Evolutionary conservation across 805 yeast genomes (phyloP), one percentile per base, ranked within the genome.

Genomic region (Barnettozyma pratensis): DNA sequence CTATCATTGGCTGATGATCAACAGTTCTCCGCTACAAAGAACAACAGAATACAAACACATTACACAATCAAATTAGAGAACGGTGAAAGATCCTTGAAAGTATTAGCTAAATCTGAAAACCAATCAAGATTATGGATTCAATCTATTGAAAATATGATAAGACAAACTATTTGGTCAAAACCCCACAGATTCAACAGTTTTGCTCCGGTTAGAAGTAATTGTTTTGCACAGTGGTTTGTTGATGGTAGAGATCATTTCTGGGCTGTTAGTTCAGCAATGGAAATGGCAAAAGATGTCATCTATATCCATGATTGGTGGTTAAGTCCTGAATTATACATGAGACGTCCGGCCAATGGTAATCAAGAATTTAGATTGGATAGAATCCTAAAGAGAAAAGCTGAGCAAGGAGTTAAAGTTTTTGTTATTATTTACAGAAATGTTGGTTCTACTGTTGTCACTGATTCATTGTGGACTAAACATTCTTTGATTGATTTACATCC

Each of bases 291-390:
- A 55, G 98, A 94, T 71, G 92, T 86, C 1, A 85, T 94, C 34
- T 94, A 83, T 63, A 89, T 94, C 44, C 97, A 94, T 61, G 99
- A 92, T 61, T 94, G 99, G 99, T 94, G 99, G 99, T 72, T 94
- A 28, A 79, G 92, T 5, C 99, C 99, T 0, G 99, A 94, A 65
- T 64, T 94, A 4, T 95, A 94, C 59, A 71, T 94, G 69, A 78
- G 99, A 54, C 74, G 99, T 44, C 99, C 99, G 0, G 92, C 96
- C 0, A 85, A 87, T 65, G 97, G 97, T 7, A 92, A 92, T 58
- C 98, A 94, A 65, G 85, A 87, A 54, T 94, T 89, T 83, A 77
- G 99, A 62, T 70, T 94, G 39, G 99, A 94, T 66, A 76, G 99
- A 60, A 66, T 94, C 2, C 72, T 94, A 55, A 88, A 87, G 63